Evolutionary conservation across 2,329 filamentous ascomycete species (phyloP), one percentile per base, ranked within the genome.

Genomic region (Cladosporium sphaerospermum): DNA sequence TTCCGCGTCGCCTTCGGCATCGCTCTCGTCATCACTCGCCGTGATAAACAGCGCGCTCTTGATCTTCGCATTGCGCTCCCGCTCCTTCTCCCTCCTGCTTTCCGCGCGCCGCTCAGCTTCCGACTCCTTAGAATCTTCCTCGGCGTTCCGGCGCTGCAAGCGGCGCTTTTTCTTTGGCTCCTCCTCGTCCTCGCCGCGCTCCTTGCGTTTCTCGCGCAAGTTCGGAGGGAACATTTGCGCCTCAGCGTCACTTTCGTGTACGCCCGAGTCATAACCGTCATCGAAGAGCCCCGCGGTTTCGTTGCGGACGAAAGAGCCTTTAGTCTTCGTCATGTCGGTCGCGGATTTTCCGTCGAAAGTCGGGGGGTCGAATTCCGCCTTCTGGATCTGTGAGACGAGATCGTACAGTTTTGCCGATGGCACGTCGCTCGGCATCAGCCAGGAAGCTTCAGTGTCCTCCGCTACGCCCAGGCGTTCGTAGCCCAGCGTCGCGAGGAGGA

Each of bases 11-110:
- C 82, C 80, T 44, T 90, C 89, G 33, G 80, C 83, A 63, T 96
- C 89, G n/a, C 80, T 85, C 61, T 96, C 90, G 50, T 97, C 93
- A 66, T 97, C 93, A 60, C 86, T 89, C 36, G 85, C 84, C 54
- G 86, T 81, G 47, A 99, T 86, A 62, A 84, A 92, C 37, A 92
- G 71, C 19, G 85, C 84, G 62, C 88, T 95, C 75, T 96, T 97
- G 72, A 93, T 86, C 66, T 86, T 87, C 32, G 77, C 76, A 45
- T 83, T 78, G 70, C 90, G 90, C 63, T 91, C 89, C n/a, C 81
- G 73, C 59, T 95, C 84, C 59, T 81, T 85, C 49, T 84, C 76
- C 51, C 81, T 78, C 36, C 85, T 78, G 52, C 77, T 79, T 10
- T 78, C 77, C 10, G 83, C 82, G 53, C 79, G 80, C 59, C 81